These are phyloP conservation scores for Entelexis paramagnoliae DNA, from an alignment of 1,139 yeast species.

Conservation along the genomic window DNA sequence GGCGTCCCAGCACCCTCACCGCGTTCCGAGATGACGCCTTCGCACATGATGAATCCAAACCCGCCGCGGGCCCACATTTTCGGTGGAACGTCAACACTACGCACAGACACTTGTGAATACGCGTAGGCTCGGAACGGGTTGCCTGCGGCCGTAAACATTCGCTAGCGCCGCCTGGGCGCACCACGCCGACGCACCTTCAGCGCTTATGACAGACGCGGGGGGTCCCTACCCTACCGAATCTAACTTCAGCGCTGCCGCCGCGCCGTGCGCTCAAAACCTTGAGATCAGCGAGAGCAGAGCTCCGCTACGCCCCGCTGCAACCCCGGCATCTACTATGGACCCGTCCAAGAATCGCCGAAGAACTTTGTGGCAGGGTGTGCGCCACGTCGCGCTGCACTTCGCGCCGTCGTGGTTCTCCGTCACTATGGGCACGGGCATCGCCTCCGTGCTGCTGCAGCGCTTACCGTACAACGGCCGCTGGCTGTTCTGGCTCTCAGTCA, in stretches of 20 bases:
- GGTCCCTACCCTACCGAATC: too few relatives aligned
- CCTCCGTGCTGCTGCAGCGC: background rate
- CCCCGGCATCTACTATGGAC: background rate
- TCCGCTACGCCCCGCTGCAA: too few relatives aligned
- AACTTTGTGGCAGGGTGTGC: background rate
- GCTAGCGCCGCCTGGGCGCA: too few relatives aligned
- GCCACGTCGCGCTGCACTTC: conserved; percentile 2
- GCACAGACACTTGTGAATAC: background rate
- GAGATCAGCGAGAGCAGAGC: too few relatives aligned
- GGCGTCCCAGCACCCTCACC: background rate
- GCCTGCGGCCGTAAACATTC: too few relatives aligned
- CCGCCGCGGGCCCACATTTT: background rate
- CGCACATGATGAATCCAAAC: background rate
- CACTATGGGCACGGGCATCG: conserved; percentile 7
- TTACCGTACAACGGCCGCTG: conserved; percentile 2
- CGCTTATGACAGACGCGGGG: too few relatives aligned
- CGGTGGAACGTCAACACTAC: background rate
- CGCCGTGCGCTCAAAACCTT: too few relatives aligned
- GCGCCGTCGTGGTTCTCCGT: conserved; percentile 10
- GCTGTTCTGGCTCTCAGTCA: background rate
- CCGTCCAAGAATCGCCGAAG: background rate
- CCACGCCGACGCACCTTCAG: too few relatives aligned
- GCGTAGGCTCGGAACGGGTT: too few relatives aligned
- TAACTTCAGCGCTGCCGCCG: too few relatives aligned
- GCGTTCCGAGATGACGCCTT: background rate